Conservation (phyloP, 2,329 filamentous ascomycete species). For the Ramichloridium luteum region DNA sequence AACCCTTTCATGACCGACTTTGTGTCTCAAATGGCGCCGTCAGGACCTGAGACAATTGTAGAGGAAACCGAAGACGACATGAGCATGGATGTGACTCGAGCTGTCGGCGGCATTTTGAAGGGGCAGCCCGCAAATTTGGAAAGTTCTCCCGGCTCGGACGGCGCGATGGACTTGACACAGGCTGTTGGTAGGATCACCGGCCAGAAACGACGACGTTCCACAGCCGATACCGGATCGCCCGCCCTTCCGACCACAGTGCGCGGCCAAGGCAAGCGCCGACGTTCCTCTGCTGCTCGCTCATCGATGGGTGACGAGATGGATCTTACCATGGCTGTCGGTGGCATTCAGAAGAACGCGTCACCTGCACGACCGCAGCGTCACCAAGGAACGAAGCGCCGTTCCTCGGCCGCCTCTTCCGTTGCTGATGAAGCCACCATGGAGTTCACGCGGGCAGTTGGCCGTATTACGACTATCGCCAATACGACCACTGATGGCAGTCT, state of each 20-base stretch:
- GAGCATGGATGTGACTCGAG: slow-evolving; percentile 89
- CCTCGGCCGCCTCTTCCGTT: slow-evolving; percentile 24
- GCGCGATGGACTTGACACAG: slow-evolving; percentile 44
- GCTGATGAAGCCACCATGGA: slow-evolving; percentile 43
- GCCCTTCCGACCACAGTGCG: slow-evolving; percentile 7
- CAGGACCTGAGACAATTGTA: slow-evolving; percentile 15
- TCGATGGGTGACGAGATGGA: slow-evolving; percentile 32
- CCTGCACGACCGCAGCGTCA: slow-evolving; percentile 18
- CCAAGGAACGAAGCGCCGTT: slow-evolving; percentile 24
- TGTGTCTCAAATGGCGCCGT: slow-evolving; percentile 8
- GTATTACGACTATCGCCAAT: slow-evolving; percentile 18
- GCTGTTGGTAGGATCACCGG: slow-evolving; percentile 40
- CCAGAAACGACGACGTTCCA: slow-evolving; percentile 33
- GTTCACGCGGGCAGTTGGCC: slow-evolving; percentile 43
- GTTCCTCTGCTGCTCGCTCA: slow-evolving; percentile 24
- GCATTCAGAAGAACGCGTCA: slow-evolving; percentile 18
- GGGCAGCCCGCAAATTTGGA: slow-evolving; percentile 23
- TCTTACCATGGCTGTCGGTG: slow-evolving; percentile 27
- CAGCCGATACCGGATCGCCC: slow-evolving; percentile 25
- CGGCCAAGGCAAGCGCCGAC: slow-evolving; percentile 26
- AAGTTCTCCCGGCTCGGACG: slow-evolving; percentile 26
- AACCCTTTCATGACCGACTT: slow-evolving; percentile 31
- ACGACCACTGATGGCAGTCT: slow-evolving; percentile 15
- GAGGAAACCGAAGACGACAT: slow-evolving; percentile 49
- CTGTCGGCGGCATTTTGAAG: slow-evolving; percentile 64